These are phyloP conservation scores for Euphorbia corollata DNA, from an alignment of 441 rosid genomes.

Conservation along the genomic window DNA sequence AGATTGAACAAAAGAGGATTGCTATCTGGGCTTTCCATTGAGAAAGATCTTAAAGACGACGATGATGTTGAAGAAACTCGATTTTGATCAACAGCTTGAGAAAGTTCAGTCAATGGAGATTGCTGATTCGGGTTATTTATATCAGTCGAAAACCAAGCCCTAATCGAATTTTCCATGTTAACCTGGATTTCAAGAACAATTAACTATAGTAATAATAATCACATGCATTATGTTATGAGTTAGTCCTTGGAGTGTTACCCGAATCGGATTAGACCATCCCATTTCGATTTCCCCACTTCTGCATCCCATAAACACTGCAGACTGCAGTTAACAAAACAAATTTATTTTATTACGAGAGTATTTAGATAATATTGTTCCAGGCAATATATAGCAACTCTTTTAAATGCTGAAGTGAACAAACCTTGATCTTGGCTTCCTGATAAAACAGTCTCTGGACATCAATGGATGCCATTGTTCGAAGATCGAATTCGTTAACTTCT, in stretches of 20 bases:
- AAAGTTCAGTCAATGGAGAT: constrained; percentile 25
- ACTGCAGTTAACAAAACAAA: constrained; percentile 31
- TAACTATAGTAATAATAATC: not conserved
- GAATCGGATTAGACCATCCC: constrained; percentile 43
- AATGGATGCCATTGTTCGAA: constrained; percentile 32
- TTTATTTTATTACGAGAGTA: too few species aligned
- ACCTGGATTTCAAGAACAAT: constrained; percentile 27
- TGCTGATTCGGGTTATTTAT: constrained; percentile 26
- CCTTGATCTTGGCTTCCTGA: constrained; percentile 82
- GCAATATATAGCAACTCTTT: too few species aligned
- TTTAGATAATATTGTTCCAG: too few species aligned
- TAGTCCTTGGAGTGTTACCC: constrained; percentile 28
- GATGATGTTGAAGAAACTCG: constrained; percentile 47
- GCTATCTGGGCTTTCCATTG: constrained; percentile 52
- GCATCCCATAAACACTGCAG: constrained; percentile 75
- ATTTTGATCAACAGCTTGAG: constrained; percentile 28
- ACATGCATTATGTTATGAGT: not conserved
- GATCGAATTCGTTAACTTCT: constrained; percentile 38
- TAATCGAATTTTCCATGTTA: constrained; percentile 46
- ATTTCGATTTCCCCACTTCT: constrained; percentile 75
- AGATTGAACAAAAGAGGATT: constrained; percentile 45
- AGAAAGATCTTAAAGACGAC: constrained; percentile 53
- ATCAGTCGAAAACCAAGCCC: constrained; percentile 43
- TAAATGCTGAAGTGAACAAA: constrained; percentile 19
- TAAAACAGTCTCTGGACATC: constrained; percentile 54